These are phyloP conservation scores for Bipolaris cookei DNA, from an alignment of 2,329 filamentous ascomycete genomes.

Conservation along the genomic window DNA sequence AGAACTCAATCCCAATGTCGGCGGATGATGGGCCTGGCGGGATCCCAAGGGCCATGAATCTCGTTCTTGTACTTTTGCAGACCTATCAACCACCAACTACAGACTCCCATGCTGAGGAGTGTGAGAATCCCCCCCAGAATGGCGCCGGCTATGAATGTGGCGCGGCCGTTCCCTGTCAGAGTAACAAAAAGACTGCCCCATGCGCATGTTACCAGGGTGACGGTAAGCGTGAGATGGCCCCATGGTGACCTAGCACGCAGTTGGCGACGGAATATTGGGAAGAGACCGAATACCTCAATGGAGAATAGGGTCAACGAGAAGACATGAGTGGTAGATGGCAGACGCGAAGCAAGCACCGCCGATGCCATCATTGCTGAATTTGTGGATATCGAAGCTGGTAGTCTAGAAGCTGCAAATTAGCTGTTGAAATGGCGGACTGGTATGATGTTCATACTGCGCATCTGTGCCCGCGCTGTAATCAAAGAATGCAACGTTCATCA, in stretches of 20 bases:
- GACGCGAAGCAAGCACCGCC: conserved; percentile 86
- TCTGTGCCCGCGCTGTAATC: conserved; percentile 81
- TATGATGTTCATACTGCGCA: conserved; percentile 51
- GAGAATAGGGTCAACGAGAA: conserved; percentile 95
- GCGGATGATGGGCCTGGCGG: conserved; percentile 84
- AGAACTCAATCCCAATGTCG: conserved; percentile 60
- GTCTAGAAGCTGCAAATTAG: conserved; percentile 53
- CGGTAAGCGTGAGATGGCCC: conserved; percentile 79
- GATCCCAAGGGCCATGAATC: conserved; percentile 97
- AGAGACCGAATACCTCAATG: conserved; percentile 95
- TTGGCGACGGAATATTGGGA: conserved; percentile 95
- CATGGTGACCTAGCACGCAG: conserved; percentile 80
- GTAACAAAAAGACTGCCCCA: conserved; percentile 76
- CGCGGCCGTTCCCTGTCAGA: conserved; percentile 60
- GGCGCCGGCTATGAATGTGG: conserved; percentile 71
- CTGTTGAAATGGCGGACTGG: neutral
- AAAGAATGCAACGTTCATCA: conserved; percentile 97
- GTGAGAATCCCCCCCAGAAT: conserved; percentile 76
- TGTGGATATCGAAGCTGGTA: conserved; percentile 80
- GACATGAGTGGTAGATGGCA: conserved; percentile 90
- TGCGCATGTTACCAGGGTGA: conserved; percentile 77
- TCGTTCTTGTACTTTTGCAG: conserved; percentile 99
- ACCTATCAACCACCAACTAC: conserved; percentile 97
- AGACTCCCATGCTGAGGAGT: conserved; percentile 83
- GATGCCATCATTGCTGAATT: conserved; percentile 97